Base-by-base conservation (phyloP, 2,329 filamentous ascomycete genomes). In the Domatiomyces globalis region DNA sequence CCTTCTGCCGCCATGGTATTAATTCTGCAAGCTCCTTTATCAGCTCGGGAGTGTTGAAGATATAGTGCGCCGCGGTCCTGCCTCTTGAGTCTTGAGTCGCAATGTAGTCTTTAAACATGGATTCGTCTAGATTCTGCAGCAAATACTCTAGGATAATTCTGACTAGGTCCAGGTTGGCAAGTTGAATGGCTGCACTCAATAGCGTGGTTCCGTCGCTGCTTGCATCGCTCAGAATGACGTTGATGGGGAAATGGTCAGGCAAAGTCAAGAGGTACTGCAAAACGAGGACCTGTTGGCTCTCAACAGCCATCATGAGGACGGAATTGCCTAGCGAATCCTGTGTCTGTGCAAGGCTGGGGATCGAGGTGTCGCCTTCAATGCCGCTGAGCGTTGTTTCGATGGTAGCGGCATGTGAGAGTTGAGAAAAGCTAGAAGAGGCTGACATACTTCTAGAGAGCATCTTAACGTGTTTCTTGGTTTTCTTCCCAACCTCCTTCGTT, bases 391-490 rank as follows among this genome's bases (percentile, higher is more conserved):
- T 74, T 1, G 87, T 92, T 20, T 82, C 81, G 18, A 92, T 74
- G 17, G 88, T 95, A 45, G 80, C 82, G 1, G 87, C 82, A 52
- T 83, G 77, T 1, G 90, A 96, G 52, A 83, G 78, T 53, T 87
- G 86, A 0, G 90, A 96, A 48, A 85, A 79, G 36, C 83, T 85
- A 0, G 90, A 96, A 43, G 84, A 84, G 58, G 83, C 88, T 5
- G 90, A 95, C 65, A 94, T 77, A 61, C 90, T 95, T 58, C 88
- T 75, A 15, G 84, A 84, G 63, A 95, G 87, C 85, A 95, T 85
- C 0, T 87, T 86, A 0, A 96, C 90, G 58, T 77, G 87, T 66
- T 92, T 94, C 12, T 66, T 65, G 43, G 66, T 64, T 22, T 72
- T 71, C 19, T 68, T 53, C 8, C 29, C 29, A 9, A 7, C 29